Percentiles rank a stretch among this genome's conserved stretches.
These are phyloP conservation scores for Taphrina flavorubra DNA, from an alignment of 1,139 yeast species.

Conservation along the genomic window DNA sequence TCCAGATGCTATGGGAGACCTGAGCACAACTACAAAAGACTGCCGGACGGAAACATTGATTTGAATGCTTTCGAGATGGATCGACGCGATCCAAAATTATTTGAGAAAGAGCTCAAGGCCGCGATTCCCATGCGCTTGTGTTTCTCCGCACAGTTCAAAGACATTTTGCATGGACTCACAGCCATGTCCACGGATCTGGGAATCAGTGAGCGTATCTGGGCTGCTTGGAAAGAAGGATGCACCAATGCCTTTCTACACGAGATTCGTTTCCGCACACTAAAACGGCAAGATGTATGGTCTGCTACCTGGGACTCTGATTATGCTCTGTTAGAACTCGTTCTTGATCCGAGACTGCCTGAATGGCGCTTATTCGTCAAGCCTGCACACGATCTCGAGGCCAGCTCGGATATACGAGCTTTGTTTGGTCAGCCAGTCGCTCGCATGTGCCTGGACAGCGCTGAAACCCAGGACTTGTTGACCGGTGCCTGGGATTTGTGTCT, in stretches of 20 bases:
- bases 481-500: slow-evolving; percentile 40
- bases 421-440: slow-evolving; percentile 41
- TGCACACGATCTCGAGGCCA: slow-evolving; percentile 9
- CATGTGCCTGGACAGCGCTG: slow-evolving; percentile 16
- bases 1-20: slow-evolving; percentile 39
- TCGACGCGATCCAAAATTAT: slow-evolving; percentile 26
- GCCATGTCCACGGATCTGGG: neutral
- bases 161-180: neutral
- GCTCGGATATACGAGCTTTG: slow-evolving; percentile 26
- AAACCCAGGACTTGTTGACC: slow-evolving; percentile 2
- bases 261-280: slow-evolving; percentile 35
- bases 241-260: slow-evolving; percentile 26
- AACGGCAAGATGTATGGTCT: slow-evolving; percentile 42
- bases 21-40: slow-evolving; percentile 34
- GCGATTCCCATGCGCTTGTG: slow-evolving; percentile 42
- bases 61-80: neutral
- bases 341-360: slow-evolving; percentile 26
- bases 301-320: slow-evolving; percentile 32
- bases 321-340: slow-evolving; percentile 32
- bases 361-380: slow-evolving; percentile 41
- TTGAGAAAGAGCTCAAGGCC: slow-evolving; percentile 37
- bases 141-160: neutral
- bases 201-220: slow-evolving; percentile 11
- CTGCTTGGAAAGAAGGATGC: slow-evolving; percentile 26
- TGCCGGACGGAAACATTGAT: slow-evolving; percentile 26